Evolutionary conservation across 768 basidiomycete genomes (phyloP).

Genomic region (Leucocoprinus leucothites): DNA sequence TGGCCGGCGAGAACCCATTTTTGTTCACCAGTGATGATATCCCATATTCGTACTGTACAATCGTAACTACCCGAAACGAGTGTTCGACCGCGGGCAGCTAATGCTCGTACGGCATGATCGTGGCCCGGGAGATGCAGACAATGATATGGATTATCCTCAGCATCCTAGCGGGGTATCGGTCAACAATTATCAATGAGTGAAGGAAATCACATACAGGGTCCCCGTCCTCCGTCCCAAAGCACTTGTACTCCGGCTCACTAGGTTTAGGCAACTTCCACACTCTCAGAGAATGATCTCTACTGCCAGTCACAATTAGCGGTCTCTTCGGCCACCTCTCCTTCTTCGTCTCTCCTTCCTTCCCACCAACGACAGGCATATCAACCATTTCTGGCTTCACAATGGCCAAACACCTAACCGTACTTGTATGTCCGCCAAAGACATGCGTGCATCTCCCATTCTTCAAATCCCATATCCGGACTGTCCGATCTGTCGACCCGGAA

Average conservation of each 20-base stretch:
- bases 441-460: conserved; percentile 80
- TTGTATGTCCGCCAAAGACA: conserved; percentile 94
- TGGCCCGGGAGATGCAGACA: conserved; percentile 83
- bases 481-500: conserved; percentile 91
- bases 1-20: conserved; percentile 83
- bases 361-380: conserved; percentile 31
- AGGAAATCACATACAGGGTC: conserved; percentile 24
- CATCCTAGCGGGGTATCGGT: conserved; percentile 48
- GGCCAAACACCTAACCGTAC: conserved; percentile 92
- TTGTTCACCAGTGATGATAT: conserved; percentile 79
- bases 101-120: conserved; percentile 85
- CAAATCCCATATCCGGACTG: conserved; percentile 90
- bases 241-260: conserved; percentile 75
- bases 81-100: conserved; percentile 87
- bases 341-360: conserved; percentile 74
- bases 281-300: conserved; percentile 64
- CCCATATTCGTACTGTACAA: conserved; percentile 93
- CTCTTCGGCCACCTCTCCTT: conserved; percentile 71
- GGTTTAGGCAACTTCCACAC: conserved; percentile 57
- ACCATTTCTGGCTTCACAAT: conserved; percentile 93
- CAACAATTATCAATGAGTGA: conserved; percentile 8
- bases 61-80: conserved; percentile 97
- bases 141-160: conserved; percentile 84
- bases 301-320: conserved; percentile 72
- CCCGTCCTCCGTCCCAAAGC: conserved; percentile 53